Percentiles rank a stretch among this genome's conserved stretches.
phyloP scores from a whole-genome alignment of 2,329 filamentous ascomycete genomes.

The Bipolaris bicolor region DNA sequence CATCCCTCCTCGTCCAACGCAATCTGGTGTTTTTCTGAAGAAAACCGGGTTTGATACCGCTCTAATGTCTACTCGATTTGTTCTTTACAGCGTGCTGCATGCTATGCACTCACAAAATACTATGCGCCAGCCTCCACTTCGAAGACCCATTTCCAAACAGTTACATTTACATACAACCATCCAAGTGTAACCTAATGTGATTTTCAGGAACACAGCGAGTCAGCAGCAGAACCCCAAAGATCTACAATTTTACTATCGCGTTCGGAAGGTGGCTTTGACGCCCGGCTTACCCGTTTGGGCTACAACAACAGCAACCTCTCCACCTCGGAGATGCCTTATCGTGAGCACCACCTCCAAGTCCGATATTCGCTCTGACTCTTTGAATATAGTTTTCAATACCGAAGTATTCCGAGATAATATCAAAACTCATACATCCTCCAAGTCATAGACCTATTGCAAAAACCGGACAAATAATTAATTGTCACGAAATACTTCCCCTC shows the following conservation, averaged over 20 bases:
- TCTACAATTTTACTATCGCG: neutral
- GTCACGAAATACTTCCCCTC: neutral
- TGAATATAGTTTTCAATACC: neutral
- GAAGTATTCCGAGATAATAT: too few species aligned
- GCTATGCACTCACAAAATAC: neutral
- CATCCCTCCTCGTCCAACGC: neutral
- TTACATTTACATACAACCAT: neutral
- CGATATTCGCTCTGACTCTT: conserved; percentile 7
- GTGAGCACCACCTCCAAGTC: neutral
- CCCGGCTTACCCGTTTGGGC: conserved; percentile 23
- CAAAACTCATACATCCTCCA: too few species aligned
- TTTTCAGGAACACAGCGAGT: neutral
- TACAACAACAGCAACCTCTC: conserved; percentile 5
- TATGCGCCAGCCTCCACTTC: neutral
- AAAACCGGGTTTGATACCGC: neutral
- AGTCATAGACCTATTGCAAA: too few species aligned
- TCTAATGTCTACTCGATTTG: neutral
- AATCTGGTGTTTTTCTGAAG: neutral
- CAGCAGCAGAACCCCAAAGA: neutral
- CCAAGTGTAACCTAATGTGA: neutral
- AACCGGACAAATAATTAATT: neutral
- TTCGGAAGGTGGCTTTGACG: conserved; percentile 13
- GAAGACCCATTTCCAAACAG: neutral
- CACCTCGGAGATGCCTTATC: conserved; percentile 8
- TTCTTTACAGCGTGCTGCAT: neutral